phyloP scores from a whole-genome alignment of 495 filamentous ascomycete species.

The Annulohypoxylon bovei region DNA sequence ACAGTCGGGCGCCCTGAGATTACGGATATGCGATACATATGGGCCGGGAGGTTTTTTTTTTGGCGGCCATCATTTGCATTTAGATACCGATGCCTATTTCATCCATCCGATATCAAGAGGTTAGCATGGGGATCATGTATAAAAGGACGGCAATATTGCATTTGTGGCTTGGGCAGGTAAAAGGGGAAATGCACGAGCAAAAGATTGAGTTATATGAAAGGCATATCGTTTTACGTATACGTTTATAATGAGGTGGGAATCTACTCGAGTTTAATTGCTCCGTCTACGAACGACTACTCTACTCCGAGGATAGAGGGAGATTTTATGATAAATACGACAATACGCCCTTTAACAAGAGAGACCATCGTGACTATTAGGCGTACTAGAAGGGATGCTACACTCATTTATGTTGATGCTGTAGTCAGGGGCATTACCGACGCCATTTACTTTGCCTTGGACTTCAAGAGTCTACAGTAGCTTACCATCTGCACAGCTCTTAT shows the following conservation, averaged over 20 bases:
- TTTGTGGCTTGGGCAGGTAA: constrained; percentile 14
- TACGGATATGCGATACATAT: constrained; percentile 10
- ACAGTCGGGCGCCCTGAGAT: not conserved
- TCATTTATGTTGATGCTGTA: not conserved
- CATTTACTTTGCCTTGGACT: too few relatives aligned
- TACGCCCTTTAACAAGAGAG: not conserved
- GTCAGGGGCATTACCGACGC: not conserved
- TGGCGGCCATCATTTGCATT: constrained; percentile 1
- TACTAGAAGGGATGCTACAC: not conserved
- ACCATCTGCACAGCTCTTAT: too few relatives aligned
- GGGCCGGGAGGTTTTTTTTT: not conserved
- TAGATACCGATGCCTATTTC: not conserved
- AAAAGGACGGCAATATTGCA: constrained; percentile 2
- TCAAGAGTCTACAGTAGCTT: too few relatives aligned
- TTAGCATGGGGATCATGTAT: not conserved
- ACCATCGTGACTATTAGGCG: not conserved
- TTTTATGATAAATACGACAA: not conserved
- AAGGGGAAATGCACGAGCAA: constrained; percentile 7
- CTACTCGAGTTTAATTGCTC: not conserved
- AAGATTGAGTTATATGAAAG: constrained; percentile 1
- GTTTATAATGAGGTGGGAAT: constrained; percentile 5
- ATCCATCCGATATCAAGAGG: not conserved
- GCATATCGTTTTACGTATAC: not conserved
- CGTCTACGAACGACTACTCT: not conserved
- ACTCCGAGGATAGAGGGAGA: not conserved